A percentile compares a stretch with the other conserved stretches of the same genome.
Conservation (phyloP, 2,329 filamentous ascomycete genomes). For the Aciculosporium take region DNA sequence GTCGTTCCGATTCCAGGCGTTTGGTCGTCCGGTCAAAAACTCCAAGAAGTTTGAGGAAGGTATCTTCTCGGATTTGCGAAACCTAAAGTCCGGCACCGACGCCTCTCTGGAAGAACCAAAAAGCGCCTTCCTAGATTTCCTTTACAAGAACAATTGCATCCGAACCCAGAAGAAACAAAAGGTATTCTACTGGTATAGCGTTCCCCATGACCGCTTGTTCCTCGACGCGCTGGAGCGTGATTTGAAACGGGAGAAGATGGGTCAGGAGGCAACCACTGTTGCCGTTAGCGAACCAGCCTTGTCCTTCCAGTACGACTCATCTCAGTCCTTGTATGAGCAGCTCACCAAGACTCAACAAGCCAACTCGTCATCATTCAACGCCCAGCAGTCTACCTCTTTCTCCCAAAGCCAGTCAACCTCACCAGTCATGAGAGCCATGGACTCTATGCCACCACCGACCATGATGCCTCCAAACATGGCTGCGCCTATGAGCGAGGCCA, state of each 20-base stretch:
- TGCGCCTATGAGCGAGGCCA: constrained; percentile 44
- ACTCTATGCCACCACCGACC: constrained; percentile 83
- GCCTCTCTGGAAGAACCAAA: constrained; percentile 97
- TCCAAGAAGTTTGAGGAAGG: constrained; percentile 99
- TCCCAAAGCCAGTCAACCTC: constrained; percentile 70
- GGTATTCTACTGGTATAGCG: constrained; percentile 99
- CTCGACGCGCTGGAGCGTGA: constrained; percentile 94
- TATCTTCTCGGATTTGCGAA: constrained; percentile 96
- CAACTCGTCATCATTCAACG: constrained; percentile 92
- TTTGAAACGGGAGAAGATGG: constrained; percentile 98
- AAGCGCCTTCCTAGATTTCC: constrained; percentile 93
- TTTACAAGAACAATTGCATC: constrained; percentile 99
- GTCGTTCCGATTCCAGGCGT: constrained; percentile 96
- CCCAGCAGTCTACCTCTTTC: constrained; percentile 51
- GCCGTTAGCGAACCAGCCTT: constrained; percentile 93
- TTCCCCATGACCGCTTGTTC: constrained; percentile 93
- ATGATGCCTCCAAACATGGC: constrained; percentile 49
- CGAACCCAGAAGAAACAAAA: constrained; percentile 99
- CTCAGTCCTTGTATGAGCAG: constrained; percentile 97
- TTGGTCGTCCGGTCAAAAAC: constrained; percentile 96
- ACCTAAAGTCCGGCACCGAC: constrained; percentile 95
- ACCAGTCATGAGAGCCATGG: constrained; percentile 77
- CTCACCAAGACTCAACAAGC: constrained; percentile 98
- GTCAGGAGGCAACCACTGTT: constrained; percentile 91
- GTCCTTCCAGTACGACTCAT: constrained; percentile 98